These are phyloP conservation scores for Ceratocystis albifundus DNA, from an alignment of 2,329 filamentous ascomycete genomes.

Conservation along the genomic window DNA sequence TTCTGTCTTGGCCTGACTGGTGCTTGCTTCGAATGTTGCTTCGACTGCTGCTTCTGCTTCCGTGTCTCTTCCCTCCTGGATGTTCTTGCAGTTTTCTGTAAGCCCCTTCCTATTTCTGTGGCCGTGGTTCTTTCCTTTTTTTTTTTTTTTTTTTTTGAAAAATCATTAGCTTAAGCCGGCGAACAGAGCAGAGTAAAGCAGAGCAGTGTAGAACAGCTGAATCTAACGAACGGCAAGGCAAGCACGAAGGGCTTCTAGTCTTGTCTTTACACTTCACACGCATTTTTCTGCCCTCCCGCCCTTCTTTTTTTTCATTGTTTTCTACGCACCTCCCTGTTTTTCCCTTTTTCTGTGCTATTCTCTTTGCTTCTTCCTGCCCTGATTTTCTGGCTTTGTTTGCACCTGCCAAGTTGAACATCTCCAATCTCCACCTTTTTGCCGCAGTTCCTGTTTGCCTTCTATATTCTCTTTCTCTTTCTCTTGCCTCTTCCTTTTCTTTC, in stretches of 20 bases:
- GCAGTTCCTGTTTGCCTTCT: neutral
- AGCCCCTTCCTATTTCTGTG: conserved; percentile 9
- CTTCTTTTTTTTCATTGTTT: conserved; percentile 10
- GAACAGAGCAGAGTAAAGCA: too few relatives aligned
- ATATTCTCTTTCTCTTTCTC: conserved; percentile 6
- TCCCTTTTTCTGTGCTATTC: neutral
- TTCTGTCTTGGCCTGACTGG: neutral
- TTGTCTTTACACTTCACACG: too few relatives aligned
- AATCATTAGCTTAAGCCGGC: too few relatives aligned
- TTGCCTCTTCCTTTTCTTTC: conserved; percentile 11
- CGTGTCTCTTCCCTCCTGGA: conserved; percentile 22
- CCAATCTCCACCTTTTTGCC: conserved; percentile 8
- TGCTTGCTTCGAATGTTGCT: conserved; percentile 7
- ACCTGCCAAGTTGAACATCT: neutral
- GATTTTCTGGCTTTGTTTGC: neutral
- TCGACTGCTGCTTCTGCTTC: conserved; percentile 17
- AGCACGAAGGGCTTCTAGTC: too few relatives aligned
- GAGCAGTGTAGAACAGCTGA: too few relatives aligned
- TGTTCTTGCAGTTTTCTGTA: conserved; percentile 14
- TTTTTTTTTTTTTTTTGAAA: neutral
- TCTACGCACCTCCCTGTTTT: neutral
- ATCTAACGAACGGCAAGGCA: too few relatives aligned
- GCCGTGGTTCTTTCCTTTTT: neutral
- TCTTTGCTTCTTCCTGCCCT: neutral
- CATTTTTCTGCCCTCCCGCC: too few relatives aligned